Base-by-base conservation (phyloP, 2,329 filamentous ascomycete genomes). In the Whalleya microplaca region DNA sequence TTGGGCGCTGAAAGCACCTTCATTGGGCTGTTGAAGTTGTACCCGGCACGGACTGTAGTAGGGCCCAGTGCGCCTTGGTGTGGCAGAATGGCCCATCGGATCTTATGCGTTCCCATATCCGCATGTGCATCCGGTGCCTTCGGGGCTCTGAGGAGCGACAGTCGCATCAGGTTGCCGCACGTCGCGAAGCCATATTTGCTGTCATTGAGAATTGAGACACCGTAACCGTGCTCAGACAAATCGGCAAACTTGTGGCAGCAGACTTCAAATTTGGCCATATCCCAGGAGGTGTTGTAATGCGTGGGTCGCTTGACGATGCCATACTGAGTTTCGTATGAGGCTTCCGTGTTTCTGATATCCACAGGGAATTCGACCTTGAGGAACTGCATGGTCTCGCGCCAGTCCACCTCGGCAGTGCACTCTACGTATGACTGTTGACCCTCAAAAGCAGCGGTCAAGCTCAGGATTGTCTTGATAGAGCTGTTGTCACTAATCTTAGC, bases 361-460 rank as follows among this genome's bases (percentile, higher is more conserved):
- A 97, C 93, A 0, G 95, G 94, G 76, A 99, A 99, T 73, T 99
- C 95, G 48, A 98, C 94, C 80, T 99, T 99, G 70, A 99, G 84
- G 81, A 98, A 98, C 71, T 95, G 96, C 89, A 95, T 97, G 12
- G 86, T 92, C 74, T 99, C 95, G 65, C 89, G 90, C 95, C 95
- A 99, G 71, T 97, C 91, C n/a, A 98, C 91, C 64, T 96, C 91
- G 48, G 88, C 89, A 41, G 86, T 83, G 61, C 94, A 87, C 63
- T 96, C 90, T 16, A 98, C 83, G 62, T 86, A 87, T 0, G 88
- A 89, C 29, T 85, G 83, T 32, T 86, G 78, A 41, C 84, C 84
- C 48, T 85, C 80, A 19, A 90, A 75, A 14, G 86, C 83, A 1
- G 91, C 89, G 2, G 86, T 81, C 19, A 99, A 82, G 54, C 85